phyloP scores from a whole-genome alignment of 805 yeast genomes.

The Candida germanica region DNA sequence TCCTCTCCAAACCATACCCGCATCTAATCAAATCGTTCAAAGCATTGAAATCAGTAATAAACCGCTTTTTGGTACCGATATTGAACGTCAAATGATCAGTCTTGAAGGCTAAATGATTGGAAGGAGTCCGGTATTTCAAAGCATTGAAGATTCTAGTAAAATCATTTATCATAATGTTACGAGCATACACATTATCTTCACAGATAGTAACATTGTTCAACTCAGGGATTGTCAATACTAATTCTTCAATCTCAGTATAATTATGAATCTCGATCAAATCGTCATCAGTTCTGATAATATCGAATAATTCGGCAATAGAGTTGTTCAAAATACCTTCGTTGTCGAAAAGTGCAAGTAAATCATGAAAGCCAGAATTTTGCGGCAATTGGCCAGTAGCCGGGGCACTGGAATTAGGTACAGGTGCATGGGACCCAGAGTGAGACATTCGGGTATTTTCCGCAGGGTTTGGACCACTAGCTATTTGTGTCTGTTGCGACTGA shows the following conservation, averaged over 20 bases:
- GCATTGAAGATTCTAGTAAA: constrained; percentile 22
- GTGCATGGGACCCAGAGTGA: no score
- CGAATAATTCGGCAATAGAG: constrained; percentile 25
- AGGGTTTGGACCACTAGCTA: no score
- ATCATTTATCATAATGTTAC: constrained; percentile 23
- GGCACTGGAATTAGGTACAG: no score
- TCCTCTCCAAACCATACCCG: constrained; percentile 18
- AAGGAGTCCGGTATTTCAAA: constrained; percentile 13
- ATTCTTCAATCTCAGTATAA: constrained; percentile 24
- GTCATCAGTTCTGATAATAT: constrained; percentile 22
- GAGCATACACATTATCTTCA: constrained; percentile 29
- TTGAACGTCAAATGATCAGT: constrained; percentile 18
- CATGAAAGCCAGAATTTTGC: no score
- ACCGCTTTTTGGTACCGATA: constrained; percentile 21
- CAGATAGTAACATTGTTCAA: constrained; percentile 23
- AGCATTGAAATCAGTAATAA: constrained; percentile 25
- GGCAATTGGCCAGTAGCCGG: no score
- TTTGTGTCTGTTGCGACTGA: no score
- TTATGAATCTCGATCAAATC: constrained; percentile 24
- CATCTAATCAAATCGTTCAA: constrained; percentile 19
- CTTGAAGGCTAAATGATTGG: neutral
- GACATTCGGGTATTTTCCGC: no score
- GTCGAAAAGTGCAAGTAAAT: constrained; percentile 27
- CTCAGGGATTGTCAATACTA: constrained; percentile 26
- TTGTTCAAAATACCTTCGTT: constrained; percentile 14